Percentiles rank a stretch among this genome's conserved stretches.
Evolutionary conservation across 1,284 basidiomycete genomes (phyloP).

Genomic region (Ceratobasidium sp.): DNA sequence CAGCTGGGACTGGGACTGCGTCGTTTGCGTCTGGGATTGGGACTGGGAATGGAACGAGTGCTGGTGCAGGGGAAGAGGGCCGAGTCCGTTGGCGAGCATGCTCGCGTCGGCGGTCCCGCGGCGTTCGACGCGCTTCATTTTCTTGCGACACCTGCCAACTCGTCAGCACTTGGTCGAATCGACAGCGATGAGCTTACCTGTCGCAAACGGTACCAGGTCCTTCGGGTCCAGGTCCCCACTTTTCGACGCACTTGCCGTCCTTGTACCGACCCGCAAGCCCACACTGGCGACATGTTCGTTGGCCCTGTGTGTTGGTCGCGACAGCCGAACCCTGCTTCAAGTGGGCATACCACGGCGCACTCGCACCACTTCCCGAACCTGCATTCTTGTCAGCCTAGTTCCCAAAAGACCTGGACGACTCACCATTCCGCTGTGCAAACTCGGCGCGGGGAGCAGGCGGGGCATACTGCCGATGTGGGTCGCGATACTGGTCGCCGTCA

Average conservation of each 20-base stretch:
- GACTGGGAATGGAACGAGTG: constrained; percentile 34
- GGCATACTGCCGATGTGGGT: background rate
- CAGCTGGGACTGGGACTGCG: constrained; percentile 14
- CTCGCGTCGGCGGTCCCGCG: constrained; percentile 56
- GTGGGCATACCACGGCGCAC: constrained; percentile 34
- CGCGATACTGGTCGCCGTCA: constrained; percentile 8
- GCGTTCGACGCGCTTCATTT: constrained; percentile 84
- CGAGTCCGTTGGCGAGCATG: constrained; percentile 20
- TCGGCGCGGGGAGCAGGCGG: background rate
- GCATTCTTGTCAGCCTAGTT: background rate
- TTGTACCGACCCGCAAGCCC: constrained; percentile 76
- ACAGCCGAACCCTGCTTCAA: constrained; percentile 18
- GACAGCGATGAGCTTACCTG: constrained; percentile 59
- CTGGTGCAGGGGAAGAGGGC: constrained; percentile 14
- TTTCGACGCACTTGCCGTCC: constrained; percentile 85
- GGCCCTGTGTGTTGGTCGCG: constrained; percentile 69
- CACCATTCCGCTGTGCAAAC: constrained; percentile 30
- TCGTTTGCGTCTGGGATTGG: background rate
- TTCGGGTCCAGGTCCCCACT: constrained; percentile 85
- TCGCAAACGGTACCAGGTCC: constrained; percentile 86
- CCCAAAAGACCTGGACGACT: background rate
- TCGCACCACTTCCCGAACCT: constrained; percentile 12
- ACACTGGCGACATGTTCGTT: constrained; percentile 79
- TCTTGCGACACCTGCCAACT: constrained; percentile 80
- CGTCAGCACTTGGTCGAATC: constrained; percentile 30